Evolutionary conservation across 257 asterid species (phyloP).

Genomic region (Gentiana macrophylla): DNA sequence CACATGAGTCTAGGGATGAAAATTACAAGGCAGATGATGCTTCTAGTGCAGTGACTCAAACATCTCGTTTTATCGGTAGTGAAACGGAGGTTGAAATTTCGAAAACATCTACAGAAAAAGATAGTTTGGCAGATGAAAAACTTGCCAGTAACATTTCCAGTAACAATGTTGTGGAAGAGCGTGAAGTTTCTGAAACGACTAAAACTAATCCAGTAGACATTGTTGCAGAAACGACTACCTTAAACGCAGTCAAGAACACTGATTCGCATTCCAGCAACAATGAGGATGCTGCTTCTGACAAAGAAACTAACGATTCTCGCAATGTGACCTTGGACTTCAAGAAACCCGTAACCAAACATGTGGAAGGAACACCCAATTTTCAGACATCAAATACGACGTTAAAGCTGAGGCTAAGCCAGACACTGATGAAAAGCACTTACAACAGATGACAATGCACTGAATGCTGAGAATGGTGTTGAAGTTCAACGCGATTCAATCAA

Average conservation of each 20-base stretch:
- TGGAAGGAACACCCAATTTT: conserved; percentile 20
- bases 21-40: conserved; percentile 96
- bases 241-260: conserved; percentile 19
- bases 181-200: conserved; percentile 23
- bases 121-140: conserved; percentile 18
- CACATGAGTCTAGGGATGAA: conserved; percentile 72
- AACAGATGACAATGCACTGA: conserved; percentile 20
- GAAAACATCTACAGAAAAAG: conserved; percentile 18
- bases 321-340: conserved; percentile 19
- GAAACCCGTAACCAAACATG: conserved; percentile 12
- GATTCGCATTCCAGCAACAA: conserved; percentile 7
- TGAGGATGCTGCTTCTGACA: conserved; percentile 15
- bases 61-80: conserved; percentile 15
- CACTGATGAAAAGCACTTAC: conserved; percentile 14
- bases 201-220: conserved; percentile 18
- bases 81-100: conserved; percentile 33
- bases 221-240: conserved; percentile 12
- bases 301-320: conserved; percentile 17
- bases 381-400: conserved; percentile 11
- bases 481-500: conserved; percentile 46
- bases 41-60: conserved; percentile 90
- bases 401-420: conserved; percentile 27
- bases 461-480: conserved; percentile 36
- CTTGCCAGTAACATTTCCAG: conserved; percentile 16
- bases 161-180: conserved; percentile 17